Evolutionary conservation across 2,329 filamentous ascomycete species (phyloP), one percentile per base, ranked within the genome.

Genomic region (Escovopsis sp.): DNA sequence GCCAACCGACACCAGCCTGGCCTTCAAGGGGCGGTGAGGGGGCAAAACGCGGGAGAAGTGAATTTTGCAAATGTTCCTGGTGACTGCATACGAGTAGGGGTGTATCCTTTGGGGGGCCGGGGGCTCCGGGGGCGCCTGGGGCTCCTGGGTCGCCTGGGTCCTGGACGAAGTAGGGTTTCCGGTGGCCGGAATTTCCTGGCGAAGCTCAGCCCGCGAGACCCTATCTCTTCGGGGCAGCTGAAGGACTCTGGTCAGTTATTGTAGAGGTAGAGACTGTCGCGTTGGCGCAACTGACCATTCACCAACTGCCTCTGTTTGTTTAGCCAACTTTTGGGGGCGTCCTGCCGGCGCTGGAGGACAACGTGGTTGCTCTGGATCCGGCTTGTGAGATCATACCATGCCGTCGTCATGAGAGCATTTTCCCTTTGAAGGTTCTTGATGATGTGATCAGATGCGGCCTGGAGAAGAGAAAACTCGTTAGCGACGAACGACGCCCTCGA

Each of bases 361-460:
- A 88, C 78, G 42, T 82, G 81, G 53, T 87, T 88, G 60, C 80
- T 86, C 58, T 90, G 83, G 45, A 92, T 57, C 35, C 84, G 68
- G 51, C 69, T 77, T 18, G 78, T 76, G 48, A 90, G 70, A 55
- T 88, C 82, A 58, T 87, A 87, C 82, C 82, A 92, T 2, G 84
- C 84, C n/a, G 76, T 80, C 18, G 78, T 66, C 48, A 92, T 84
- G 51, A 90, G 68, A 27, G 70, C 69, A 53, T 84, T 85, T 56
- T 92, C 84, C 46, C 79, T 72, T 53, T 80, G 71, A 39, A 92
- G 68, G 46, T 77, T 81, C 44, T 74, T 72, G 49, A 82, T 70
- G 34, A 64, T 59, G 48, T 70, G 60, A 32, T 74, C 69, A 43
- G 55, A 56, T 36, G 65, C 60, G 30, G 65, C 64, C 65, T 72